Evolutionary conservation across 129 eudicot genomes (phyloP), one percentile per base, ranked within the genome.

Genomic region (Scalesia atractyloides): DNA sequence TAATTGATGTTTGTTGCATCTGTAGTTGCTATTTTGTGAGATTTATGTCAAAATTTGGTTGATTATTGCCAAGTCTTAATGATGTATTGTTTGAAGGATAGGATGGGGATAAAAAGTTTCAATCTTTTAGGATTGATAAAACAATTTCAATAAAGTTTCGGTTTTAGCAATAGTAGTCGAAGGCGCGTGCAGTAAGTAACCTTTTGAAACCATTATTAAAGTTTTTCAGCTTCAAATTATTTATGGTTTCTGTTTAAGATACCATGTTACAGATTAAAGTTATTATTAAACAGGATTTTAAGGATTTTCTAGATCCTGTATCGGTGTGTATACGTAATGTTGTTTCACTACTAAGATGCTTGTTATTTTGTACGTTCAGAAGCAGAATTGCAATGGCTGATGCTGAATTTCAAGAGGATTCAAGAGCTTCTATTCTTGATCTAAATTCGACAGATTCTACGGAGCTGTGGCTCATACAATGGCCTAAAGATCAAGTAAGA

Each of bases 381-480:
- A 51, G 33, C 60, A 60, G 54, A 47, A 37, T 52, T 33, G 54
- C 16, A 54, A 79, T 84, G 83, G 83, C 64, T 7, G 80, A 65
- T 50, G 71, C 82, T 24, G 95, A 81, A 5, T 91, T 85, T 82
- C 76, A 79, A 66, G 85, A 85, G 78, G 84, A 83, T 78, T 56
- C 69, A 26, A 83, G 80, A 80, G 88, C 86, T 66, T 65, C 87
- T 11, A 70, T 87, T 14, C 64, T 85, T 34, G 91, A 86, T 13
- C 78, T 77, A 41, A 58, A 80, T 49, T 34, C 75, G 9, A 73
- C 82, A 11, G 90, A 84, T 72, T 86, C 90, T 16, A 78, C 85
- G 43, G 97, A 91, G 72, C 73, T 91, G 52, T 88, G 97, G 96
- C 96, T 91, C 53, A 82, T 91, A 19, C 88, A 91, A 41, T 86